phyloP scores from a whole-genome alignment of 2,329 filamentous ascomycete genomes.

The Ceratocystis papillata region DNA sequence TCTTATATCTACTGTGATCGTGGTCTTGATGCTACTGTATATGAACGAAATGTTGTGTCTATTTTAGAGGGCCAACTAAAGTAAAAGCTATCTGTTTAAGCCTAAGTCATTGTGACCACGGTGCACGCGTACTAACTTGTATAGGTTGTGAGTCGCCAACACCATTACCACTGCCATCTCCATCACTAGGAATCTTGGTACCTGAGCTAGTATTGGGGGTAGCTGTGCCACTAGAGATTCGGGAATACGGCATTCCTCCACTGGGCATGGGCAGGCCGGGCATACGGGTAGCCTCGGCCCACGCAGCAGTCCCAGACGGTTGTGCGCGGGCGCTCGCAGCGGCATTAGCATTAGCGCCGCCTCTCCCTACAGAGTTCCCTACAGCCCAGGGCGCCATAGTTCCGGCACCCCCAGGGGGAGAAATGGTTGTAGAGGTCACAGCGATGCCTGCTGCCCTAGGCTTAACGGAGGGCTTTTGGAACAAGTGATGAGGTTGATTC shows the following conservation, averaged over 20 bases:
- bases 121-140: slow-evolving; percentile 35
- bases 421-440: slow-evolving; percentile 10
- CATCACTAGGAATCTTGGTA: slow-evolving; percentile 20
- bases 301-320: slow-evolving; percentile 33
- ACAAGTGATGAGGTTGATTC: slow-evolving; percentile 38
- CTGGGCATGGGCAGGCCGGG: slow-evolving; percentile 28
- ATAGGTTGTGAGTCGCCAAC: slow-evolving; percentile 17
- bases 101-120: slow-evolving; percentile 35
- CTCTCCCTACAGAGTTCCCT: background rate
- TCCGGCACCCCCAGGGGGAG: slow-evolving; percentile 30
- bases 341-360: background rate
- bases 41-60: no score
- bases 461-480: slow-evolving; percentile 1
- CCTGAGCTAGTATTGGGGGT: background rate
- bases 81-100: background rate
- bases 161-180: background rate
- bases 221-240: slow-evolving; percentile 27
- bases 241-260: slow-evolving; percentile 35
- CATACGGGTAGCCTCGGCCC: slow-evolving; percentile 37
- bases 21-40: background rate
- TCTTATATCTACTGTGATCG: background rate
- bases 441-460: no score
- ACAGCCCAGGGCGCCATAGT: slow-evolving; percentile 14
- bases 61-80: no score
- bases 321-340: background rate